Evolutionary conservation across 768 basidiomycete species (phyloP), one percentile per base, ranked within the genome.

Genomic region (Tephrocybe sp.): DNA sequence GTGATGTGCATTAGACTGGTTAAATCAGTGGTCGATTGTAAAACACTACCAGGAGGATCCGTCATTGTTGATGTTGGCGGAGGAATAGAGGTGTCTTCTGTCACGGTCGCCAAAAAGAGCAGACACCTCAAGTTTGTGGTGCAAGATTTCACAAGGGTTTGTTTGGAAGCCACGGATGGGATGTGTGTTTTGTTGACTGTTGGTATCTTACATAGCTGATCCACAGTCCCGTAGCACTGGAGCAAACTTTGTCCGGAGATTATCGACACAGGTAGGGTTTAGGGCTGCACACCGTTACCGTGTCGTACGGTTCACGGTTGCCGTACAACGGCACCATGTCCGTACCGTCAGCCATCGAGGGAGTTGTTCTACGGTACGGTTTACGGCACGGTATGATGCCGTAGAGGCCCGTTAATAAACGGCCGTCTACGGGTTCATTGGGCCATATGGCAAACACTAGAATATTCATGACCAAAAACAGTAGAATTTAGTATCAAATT

Each of bases 1-100:
- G 28, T 11, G 28, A 5, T 11, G 28, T 30, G 28, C 28, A 30
- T 5, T 30, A 30, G 5, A 30, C 28, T 30, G n/a, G n/a, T 30
- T 30, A 5, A 30, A 30, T 30, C 28, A 68, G 67, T 54, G 1
- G 59, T 60, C 25, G 58, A 64, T 24, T 69, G 68, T 66, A 53
- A 53, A 14, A 40, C 58, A 3, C 51, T 69, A 9, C 54, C 62
- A 1, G n/a, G 45, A 30, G 58, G 50, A 6, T 51, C 61, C 4
- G 37, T 63, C 21, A 55, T 69, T 23, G 63, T 69, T n/a, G 68
- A 69, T 44, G 67, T 69, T 12, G 67, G 62, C 0, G 67, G 67
- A 5, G 66, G 66, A 3, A 51, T 66, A 10, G 68, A 67, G 3
- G 55, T 57, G 1, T 56, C 59, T 12, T 51, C 66, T 1, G 40